These are phyloP conservation scores for Boletus semigastroideus DNA, from an alignment of 1,284 basidiomycete species.

Conservation along the genomic window DNA sequence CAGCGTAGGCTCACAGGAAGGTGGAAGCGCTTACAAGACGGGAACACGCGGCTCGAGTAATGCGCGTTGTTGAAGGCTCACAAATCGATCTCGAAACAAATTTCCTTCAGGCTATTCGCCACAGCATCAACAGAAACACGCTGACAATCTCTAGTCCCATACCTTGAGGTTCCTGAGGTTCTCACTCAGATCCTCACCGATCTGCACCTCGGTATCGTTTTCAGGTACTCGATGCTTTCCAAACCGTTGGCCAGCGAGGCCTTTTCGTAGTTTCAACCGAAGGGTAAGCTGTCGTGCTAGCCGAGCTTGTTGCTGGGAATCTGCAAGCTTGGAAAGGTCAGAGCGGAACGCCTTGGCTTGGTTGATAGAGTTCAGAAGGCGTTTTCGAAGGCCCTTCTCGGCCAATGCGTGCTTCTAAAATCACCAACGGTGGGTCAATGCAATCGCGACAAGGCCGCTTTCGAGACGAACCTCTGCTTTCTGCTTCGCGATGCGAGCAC, in stretches of 20 bases:
- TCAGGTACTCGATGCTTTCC: slow-evolving; percentile 78
- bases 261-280: slow-evolving; percentile 38
- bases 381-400: slow-evolving; percentile 57
- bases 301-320: slow-evolving; percentile 44
- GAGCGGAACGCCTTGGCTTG: slow-evolving; percentile 54
- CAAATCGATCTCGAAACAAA: slow-evolving; percentile 86
- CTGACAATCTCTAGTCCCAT: slow-evolving; percentile 19
- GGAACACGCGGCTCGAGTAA: slow-evolving; percentile 74
- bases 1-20: neutral
- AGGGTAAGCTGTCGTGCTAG: slow-evolving; percentile 40
- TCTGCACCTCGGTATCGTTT: slow-evolving; percentile 77
- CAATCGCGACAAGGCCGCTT: neutral
- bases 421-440: neutral
- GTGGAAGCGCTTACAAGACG: slow-evolving; percentile 49
- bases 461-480: slow-evolving; percentile 55
- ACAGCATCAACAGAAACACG: slow-evolving; percentile 1
- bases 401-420: slow-evolving; percentile 64
- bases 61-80: slow-evolving; percentile 77
- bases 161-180: slow-evolving; percentile 85
- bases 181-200: slow-evolving; percentile 90
- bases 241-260: slow-evolving; percentile 66
- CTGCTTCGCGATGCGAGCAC: slow-evolving; percentile 58
- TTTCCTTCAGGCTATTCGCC: slow-evolving; percentile 82
- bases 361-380: slow-evolving; percentile 55
- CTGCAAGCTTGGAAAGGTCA: slow-evolving; percentile 40